Evolutionary conservation across 2,329 filamentous ascomycete genomes (phyloP).

Genomic region (Raffaelea ambrosiae): DNA sequence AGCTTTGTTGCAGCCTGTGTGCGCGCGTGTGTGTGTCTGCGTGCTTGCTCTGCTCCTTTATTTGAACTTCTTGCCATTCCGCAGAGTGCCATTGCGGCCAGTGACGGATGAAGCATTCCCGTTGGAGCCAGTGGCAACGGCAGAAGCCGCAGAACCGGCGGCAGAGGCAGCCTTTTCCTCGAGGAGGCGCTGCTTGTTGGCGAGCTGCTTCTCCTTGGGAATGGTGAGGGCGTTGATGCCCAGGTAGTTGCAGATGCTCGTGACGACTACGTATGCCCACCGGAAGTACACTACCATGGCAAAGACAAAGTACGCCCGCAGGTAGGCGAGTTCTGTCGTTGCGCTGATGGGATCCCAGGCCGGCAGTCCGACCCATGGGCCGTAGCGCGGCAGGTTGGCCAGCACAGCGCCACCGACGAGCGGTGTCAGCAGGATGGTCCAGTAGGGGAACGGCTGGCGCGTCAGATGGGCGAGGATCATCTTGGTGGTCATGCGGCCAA

Average conservation of each 20-base stretch:
- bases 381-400: constrained; percentile 72
- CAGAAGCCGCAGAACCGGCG: not conserved
- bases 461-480: constrained; percentile 96
- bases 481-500: constrained; percentile 96
- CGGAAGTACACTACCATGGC: constrained; percentile 79
- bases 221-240: constrained; percentile 96
- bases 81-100: constrained; percentile 6
- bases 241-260: constrained; percentile 82
- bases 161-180: constrained; percentile 13
- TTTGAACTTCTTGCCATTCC: constrained; percentile 19
- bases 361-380: constrained; percentile 31
- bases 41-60: constrained; percentile 5
- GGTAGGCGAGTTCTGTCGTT: constrained; percentile 65
- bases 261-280: constrained; percentile 88
- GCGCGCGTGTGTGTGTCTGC: not conserved
- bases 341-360: constrained; percentile 49
- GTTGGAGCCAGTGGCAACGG: not conserved
- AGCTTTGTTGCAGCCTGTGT: too few relatives aligned
- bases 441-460: constrained; percentile 89
- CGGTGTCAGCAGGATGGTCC: constrained; percentile 84
- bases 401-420: constrained; percentile 78
- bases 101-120: not conserved
- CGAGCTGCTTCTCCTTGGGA: constrained; percentile 49
- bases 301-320: constrained; percentile 78
- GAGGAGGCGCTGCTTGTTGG: constrained; percentile 36